Evolutionary conservation across 805 yeast species (phyloP), one percentile per base, ranked within the genome.

Genomic region (Barnettozyma californica): DNA sequence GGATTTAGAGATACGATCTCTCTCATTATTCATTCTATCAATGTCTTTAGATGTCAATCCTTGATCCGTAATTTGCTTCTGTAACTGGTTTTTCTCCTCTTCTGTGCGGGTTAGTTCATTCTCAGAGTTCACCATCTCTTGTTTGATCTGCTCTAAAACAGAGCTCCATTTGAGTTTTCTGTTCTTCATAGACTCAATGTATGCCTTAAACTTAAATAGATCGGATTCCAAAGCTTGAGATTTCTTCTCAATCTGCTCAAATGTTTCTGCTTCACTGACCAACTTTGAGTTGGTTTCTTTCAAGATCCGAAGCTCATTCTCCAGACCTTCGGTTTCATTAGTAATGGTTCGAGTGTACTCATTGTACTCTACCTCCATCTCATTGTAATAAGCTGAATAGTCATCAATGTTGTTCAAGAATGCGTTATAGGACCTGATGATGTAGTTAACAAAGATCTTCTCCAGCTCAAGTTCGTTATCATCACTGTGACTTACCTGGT

Each of bases 161-260:
- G 65, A 54, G 2, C 76, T 71, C 94, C 96, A 86, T 60, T 80
- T 82, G 13, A 63, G 55, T 54, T 81, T 83, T 51, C 87, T 73
- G n/a, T 70, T 69, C 55, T 81, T 78, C 78, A 86, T 82, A 8
- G 79, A 73, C 40, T 79, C 79, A 46, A 86, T 80, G 60, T 84
- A 87, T n/a, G 81, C 83, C 56, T 78, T 75, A 58, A 87, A 85
- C 63, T 85, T 84, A 40, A 70, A 68, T 39, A 84, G 71, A 63
- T 89, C 96, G 52, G 78, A 78, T 53, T 83, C 85, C 47, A 89
- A 68, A 1, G 88, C 86, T 51, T 71, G 72, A 5, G 80, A 65
- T 60, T 83, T 81, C 58, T 76, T 78, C 48, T 75, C 75, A 21
- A 83, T 77, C 20, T 74, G 68, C 43, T 74, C 75, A 33, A 82